Evolutionary conservation across 2,329 filamentous ascomycete species (phyloP).

Genomic region (Chaetomiaceae sp.): DNA sequence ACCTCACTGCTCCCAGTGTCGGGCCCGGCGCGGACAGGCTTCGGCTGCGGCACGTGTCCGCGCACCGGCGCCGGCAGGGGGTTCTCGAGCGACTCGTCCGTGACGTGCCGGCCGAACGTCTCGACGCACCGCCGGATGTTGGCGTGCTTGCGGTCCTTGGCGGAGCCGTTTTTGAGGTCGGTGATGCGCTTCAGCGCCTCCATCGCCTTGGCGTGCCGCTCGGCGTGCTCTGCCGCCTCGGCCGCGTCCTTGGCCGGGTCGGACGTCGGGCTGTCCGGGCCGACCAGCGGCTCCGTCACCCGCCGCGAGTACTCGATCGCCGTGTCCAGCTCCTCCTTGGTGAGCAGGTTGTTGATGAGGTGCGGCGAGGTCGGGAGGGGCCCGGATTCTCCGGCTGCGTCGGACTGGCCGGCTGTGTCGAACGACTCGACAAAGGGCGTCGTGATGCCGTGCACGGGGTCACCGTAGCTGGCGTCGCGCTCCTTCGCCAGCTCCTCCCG

Average conservation of each 20-base stretch:
- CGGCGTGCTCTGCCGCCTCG: slow-evolving; percentile 41
- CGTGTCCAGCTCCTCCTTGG: slow-evolving; percentile 58
- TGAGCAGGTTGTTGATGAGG: slow-evolving; percentile 73
- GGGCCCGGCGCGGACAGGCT: slow-evolving; percentile 64
- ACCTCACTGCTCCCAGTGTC: slow-evolving; percentile 96
- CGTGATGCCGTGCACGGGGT: slow-evolving; percentile 71
- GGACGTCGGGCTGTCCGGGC: slow-evolving; percentile 30
- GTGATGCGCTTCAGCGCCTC: slow-evolving; percentile 78
- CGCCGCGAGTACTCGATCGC: slow-evolving; percentile 63
- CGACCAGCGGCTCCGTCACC: slow-evolving; percentile 55
- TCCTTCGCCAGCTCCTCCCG: slow-evolving; percentile 63
- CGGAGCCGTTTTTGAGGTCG: slow-evolving; percentile 68
- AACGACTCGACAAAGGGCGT: slow-evolving; percentile 85
- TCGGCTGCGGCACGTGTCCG: slow-evolving; percentile 38
- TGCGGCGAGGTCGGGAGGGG: slow-evolving; percentile 44
- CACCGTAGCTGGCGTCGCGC: slow-evolving; percentile 62
- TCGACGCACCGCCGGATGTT: slow-evolving; percentile 83
- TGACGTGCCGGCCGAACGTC: slow-evolving; percentile 86
- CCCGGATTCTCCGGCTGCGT: slow-evolving; percentile 38
- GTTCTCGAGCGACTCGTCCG: slow-evolving; percentile 58
- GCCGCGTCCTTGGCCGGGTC: slow-evolving; percentile 37
- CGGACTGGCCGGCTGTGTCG: slow-evolving; percentile 55
- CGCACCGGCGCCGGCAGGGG: slow-evolving; percentile 53
- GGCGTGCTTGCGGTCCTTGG: slow-evolving; percentile 71
- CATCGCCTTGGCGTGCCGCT: slow-evolving; percentile 61